Evolutionary conservation across 179 eudicot genomes (phyloP).

Genomic region (Corrigiola litoralis): DNA sequence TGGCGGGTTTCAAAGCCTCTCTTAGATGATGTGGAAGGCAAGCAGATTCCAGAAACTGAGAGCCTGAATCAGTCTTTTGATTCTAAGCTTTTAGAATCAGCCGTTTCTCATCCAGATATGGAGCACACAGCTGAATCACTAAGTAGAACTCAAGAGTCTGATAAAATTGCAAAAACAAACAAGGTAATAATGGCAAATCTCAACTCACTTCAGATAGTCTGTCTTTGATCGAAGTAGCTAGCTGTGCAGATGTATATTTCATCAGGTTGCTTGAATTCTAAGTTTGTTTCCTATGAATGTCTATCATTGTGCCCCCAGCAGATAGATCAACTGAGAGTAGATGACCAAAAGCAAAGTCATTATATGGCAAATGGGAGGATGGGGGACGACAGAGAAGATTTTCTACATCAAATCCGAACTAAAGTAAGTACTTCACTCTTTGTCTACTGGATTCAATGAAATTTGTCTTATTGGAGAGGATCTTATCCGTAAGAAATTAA

Average conservation of each 20-base stretch:
- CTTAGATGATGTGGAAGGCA: conserved; percentile 29
- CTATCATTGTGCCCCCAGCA: conserved; percentile 27
- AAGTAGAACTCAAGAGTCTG: conserved; percentile 23
- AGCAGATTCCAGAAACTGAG: conserved; percentile 20
- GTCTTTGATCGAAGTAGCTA: not conserved
- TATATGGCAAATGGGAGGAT: conserved; percentile 27
- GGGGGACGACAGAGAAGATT: conserved; percentile 60
- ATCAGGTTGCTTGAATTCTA: not conserved
- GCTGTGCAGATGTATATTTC: not conserved
- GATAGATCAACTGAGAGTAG: conserved; percentile 32
- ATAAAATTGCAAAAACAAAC: conserved; percentile 19
- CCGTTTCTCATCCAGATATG: conserved; percentile 36
- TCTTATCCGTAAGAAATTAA: not conserved
- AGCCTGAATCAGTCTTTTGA: conserved; percentile 26
- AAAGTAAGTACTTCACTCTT: conserved; percentile 43
- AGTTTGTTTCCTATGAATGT: not conserved
- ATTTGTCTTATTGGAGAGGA: not conserved
- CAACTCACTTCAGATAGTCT: not conserved
- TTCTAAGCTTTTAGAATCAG: conserved; percentile 26
- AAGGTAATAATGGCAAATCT: conserved; percentile 35
- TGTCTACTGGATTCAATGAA: no score
- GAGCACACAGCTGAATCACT: conserved; percentile 34
- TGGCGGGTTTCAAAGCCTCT: conserved; percentile 56
- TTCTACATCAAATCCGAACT: conserved; percentile 71
- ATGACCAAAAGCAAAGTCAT: conserved; percentile 30